Percentiles rank a stretch among this genome's conserved stretches.
phyloP scores from a whole-genome alignment of 2,329 filamentous ascomycete genomes.

The Fusarium chaquense region DNA sequence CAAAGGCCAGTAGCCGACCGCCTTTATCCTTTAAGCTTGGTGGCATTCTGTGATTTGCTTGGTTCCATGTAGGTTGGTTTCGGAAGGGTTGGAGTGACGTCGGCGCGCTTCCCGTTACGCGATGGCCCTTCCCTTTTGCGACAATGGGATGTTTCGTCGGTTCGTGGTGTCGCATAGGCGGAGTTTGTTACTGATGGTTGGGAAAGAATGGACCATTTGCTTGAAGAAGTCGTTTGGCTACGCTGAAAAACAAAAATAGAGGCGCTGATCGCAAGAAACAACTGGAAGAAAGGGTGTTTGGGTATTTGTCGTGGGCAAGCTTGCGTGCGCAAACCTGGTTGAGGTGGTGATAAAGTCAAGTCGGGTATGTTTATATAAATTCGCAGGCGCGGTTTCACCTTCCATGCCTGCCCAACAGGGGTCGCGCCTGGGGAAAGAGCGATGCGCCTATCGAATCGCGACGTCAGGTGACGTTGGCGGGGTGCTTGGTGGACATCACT shows the following conservation, averaged over 20 bases:
- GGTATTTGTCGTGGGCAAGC: constrained; percentile 2
- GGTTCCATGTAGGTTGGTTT: not conserved
- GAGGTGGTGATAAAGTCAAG: constrained; percentile 15
- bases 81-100: constrained; percentile 3
- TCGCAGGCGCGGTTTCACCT: constrained; percentile 16
- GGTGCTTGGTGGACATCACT: constrained; percentile 19
- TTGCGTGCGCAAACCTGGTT: constrained; percentile 2
- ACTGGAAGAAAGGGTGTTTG: not conserved
- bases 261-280: not conserved
- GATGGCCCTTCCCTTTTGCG: constrained; percentile 18
- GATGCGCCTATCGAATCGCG: constrained; percentile 43
- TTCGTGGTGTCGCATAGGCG: constrained; percentile 30
- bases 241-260: not conserved
- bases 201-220: constrained; percentile 20
- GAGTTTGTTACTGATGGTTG: constrained; percentile 9
- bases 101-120: constrained; percentile 13
- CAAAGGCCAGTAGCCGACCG: constrained; percentile 51
- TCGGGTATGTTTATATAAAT: constrained; percentile 8
- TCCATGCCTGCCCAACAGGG: constrained; percentile 10
- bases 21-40: constrained; percentile 50
- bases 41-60: constrained; percentile 44
- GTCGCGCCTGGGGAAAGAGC: constrained; percentile 23
- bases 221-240: constrained; percentile 17
- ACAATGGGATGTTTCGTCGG: constrained; percentile 26
- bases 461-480: constrained; percentile 46